Evolutionary conservation across 2,329 filamentous ascomycete genomes (phyloP), one percentile per base, ranked within the genome.

Genomic region (Neobulgaria alba): DNA sequence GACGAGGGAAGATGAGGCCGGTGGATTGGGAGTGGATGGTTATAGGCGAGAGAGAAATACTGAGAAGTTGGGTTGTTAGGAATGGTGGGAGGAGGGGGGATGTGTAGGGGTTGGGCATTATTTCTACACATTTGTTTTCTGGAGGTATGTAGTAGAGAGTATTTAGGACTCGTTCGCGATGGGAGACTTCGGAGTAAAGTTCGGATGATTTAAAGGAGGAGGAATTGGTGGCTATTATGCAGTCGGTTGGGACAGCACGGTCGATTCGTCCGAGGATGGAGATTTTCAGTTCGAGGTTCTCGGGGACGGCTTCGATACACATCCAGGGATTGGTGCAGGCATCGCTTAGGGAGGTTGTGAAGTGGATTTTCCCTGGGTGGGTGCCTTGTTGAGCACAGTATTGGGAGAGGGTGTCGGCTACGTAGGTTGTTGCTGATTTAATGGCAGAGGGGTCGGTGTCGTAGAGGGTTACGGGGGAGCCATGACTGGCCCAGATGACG

Each of bases 221-320:
- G 1, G 67, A 69, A 38, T 70, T 69, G 0, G 67, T 67, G 0
- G 67, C 66, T 30, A 70, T 62, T 8, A 69, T 63, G 0, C 60
- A 61, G 0, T 60, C 53, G 1, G 51, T 44, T 0, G 54, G 51
- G 0, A 65, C 60, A 1, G 62, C 34, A 0, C 55, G 43, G 46
- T 68, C 67, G 1, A 70, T 53, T 12, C 67, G 47, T 1, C 47
- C 33, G 10, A 71, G 57, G 4, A 68, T 51, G 2, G 56, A 51
- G 34, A 52, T 57, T 46, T 71, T 71, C 8, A 68, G 48, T 0
- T 56, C 38, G 3, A 69, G 50, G 29, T 59, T 56, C 48, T 71
- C 67, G 1, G 67, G 66, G 2, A 70, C 58, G 43, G 66, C 60
- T 51, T 63, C 61, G 29, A 64, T 52, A 9, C 60, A 54, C 20